Evolutionary conservation across 805 yeast genomes (phyloP).

Genomic region (Metschnikowia dekortorum): DNA sequence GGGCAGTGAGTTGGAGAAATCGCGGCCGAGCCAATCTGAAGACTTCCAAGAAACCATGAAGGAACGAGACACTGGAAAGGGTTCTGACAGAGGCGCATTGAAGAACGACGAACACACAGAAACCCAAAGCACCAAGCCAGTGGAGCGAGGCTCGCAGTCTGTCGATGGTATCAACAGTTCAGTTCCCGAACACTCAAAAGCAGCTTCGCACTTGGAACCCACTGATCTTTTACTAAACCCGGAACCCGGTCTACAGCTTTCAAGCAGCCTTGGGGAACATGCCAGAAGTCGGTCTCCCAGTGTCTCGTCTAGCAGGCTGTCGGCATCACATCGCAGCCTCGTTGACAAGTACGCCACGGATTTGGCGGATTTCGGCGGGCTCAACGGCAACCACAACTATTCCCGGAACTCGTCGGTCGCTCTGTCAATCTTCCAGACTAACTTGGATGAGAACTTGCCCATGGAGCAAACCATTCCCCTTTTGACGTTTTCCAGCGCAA

Average conservation of each 20-base stretch:
- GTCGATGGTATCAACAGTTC: no score
- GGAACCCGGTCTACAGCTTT: not conserved
- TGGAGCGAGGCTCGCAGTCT: no score
- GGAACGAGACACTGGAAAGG: not conserved
- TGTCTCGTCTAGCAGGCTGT: not conserved
- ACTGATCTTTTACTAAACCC: not conserved
- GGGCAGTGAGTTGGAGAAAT: not conserved
- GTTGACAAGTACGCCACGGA: not conserved
- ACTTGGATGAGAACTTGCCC: constrained; percentile 5
- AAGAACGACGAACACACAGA: no score
- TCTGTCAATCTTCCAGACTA: constrained; percentile 9
- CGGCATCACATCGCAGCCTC: not conserved
- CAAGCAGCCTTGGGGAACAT: not conserved
- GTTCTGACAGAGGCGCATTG: not conserved
- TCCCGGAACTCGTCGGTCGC: constrained; percentile 16
- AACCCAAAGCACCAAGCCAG: no score
- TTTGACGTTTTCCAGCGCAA: constrained; percentile 8
- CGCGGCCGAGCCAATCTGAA: not conserved
- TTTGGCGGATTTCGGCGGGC: not conserved
- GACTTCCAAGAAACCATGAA: no score
- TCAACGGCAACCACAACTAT: not conserved
- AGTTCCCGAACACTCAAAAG: no score
- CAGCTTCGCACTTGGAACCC: no score
- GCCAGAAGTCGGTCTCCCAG: not conserved
- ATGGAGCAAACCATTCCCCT: constrained; percentile 16